Base-by-base conservation (phyloP, 108 stramenopile species). In the Nitzschia sp. region DNA sequence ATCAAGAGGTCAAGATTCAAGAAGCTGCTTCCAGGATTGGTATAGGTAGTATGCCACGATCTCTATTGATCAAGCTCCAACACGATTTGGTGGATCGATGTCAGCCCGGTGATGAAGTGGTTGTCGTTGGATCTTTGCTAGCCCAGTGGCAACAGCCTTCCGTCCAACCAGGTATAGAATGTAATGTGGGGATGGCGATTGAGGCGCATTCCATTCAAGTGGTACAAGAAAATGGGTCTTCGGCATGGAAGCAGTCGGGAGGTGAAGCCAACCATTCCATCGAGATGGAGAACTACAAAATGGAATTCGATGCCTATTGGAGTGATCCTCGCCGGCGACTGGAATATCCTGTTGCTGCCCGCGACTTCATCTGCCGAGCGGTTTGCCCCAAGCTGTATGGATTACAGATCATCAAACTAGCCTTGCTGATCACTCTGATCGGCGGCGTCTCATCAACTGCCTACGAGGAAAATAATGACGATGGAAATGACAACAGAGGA, bases 101-200 rank as follows among this genome's bases (percentile, higher is more conserved):
- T 69, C 91, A 97, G 70, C 96, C 99, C 15, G 99, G 99, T n/a
- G 99, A 99, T 72, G 96, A 98, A 65, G 97, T 98, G 22, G 81
- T 91, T 0, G 81, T 98, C n/a, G 95, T 96, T 22, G 97, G 97
- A 4, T 86, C 78, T 30, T 71, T 97, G 29, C 41, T 95, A 30
- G 89, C 92, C 0, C 90, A 96, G 53, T 99, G 98, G 97, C 77
- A 81, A 38, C 85, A 70, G 38, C 46, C 68, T 16, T 31, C 84
- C 16, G 57, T 75, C 4, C 69, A 76, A 55, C 75, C 72, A 22
- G 58, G 84, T 15, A 62, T 83, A 5, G 91, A 97, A 58, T 90
- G 91, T 57, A 84, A 91, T 62, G 89, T 98, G 8, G 92, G 93
- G 29, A 91, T 92, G 72, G 89, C 92, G 38, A 79, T 98, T 46